phyloP scores from a whole-genome alignment of 148 eudicot species.

The Agrostemma githago region DNA sequence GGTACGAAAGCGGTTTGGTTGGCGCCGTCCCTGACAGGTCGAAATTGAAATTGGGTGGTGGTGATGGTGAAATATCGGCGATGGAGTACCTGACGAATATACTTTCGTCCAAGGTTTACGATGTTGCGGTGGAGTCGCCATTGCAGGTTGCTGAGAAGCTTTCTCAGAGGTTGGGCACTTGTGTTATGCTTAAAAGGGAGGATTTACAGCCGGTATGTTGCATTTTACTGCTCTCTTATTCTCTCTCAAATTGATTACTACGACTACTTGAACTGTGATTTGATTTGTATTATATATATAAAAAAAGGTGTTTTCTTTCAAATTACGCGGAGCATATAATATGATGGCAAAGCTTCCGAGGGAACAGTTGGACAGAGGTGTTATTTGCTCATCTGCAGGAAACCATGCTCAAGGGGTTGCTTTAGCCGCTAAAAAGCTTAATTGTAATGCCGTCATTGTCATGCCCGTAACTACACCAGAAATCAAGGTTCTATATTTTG shows the following conservation, averaged over 20 bases:
- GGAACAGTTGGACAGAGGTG: conserved; percentile 73
- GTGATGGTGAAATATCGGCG: conserved; percentile 20
- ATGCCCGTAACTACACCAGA: conserved; percentile 99
- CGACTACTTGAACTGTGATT: neutral
- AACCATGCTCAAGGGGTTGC: conserved; percentile 99
- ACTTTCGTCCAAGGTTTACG: conserved; percentile 63
- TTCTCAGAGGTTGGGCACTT: conserved; percentile 49
- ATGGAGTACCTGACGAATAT: conserved; percentile 70
- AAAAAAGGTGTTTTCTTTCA: conserved; percentile 87
- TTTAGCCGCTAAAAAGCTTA: conserved; percentile 67
- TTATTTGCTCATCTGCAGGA: conserved; percentile 96
- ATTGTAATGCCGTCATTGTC: conserved; percentile 84
- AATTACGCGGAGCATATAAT: conserved; percentile 92
- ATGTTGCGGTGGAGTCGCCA: conserved; percentile 65
- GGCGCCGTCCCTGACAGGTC: conserved; percentile 42
- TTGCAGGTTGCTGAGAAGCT: conserved; percentile 65
- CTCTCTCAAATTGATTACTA: neutral
- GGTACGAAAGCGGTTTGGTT: conserved; percentile 50
- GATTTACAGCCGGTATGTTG: conserved; percentile 35
- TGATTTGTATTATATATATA: neutral
- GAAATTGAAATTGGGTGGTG: neutral
- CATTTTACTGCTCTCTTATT: no score
- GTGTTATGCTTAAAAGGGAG: conserved; percentile 73
- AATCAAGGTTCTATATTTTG: conserved; percentile 62
- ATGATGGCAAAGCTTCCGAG: conserved; percentile 90